Conservation (phyloP, 176 grass and related monocot species). For the Triticum aestivum region IWGSC_CS_RefSeq_v2.1 NC_057813.1:557833605-557834104, state of each 20-base stretch:
- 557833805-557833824: neutral
- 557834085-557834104: neutral
- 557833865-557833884: too few relatives aligned
- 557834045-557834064: neutral
- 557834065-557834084: slow-evolving; percentile 13
- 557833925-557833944: too few relatives aligned
- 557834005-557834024: too few relatives aligned
- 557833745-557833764: neutral
- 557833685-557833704: neutral
- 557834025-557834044: too few relatives aligned
- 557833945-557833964: too few relatives aligned
- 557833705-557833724: neutral
- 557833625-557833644: neutral
- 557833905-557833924: too few relatives aligned
- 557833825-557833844: too few relatives aligned
- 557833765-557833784: neutral
- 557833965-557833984: neutral
- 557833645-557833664: neutral
- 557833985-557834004: neutral
- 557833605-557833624: neutral
- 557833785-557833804: neutral
- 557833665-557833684: neutral
- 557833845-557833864: too few relatives aligned
- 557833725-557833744: neutral
- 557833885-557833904: too few relatives aligned